Percentiles rank a stretch among this genome's conserved stretches.
These are phyloP conservation scores for Filosporella fistucella DNA, from an alignment of 495 filamentous ascomycete species.

Conservation along the genomic window DNA sequence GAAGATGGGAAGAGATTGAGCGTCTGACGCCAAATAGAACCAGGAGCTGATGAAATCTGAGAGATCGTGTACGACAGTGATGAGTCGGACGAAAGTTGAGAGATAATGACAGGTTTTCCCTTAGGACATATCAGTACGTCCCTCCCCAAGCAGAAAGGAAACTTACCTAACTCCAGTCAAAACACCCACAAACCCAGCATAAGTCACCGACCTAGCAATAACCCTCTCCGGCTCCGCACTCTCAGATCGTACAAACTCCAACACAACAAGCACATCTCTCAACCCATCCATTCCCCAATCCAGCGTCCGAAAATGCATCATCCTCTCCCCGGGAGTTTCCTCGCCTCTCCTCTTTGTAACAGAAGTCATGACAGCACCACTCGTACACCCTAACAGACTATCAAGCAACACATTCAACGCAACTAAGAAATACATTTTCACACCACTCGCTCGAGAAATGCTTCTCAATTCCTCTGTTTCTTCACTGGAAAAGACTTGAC, in stretches of 20 bases:
- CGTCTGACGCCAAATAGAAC: constrained; percentile 53
- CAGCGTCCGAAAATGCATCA: constrained; percentile 63
- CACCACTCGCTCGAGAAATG: constrained; percentile 45
- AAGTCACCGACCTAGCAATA: constrained; percentile 55
- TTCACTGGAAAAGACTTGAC: constrained; percentile 46
- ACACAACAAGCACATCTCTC: constrained; percentile 48
- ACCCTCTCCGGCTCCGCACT: constrained; percentile 31
- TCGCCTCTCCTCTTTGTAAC: background rate
- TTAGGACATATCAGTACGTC: constrained; percentile 14
- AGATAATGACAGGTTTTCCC: constrained; percentile 47
- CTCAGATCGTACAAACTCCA: constrained; percentile 46
- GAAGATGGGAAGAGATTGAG: constrained; percentile 50
- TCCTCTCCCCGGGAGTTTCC: constrained; percentile 15
- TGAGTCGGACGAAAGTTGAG: constrained; percentile 63
- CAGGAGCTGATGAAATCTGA: constrained; percentile 40
- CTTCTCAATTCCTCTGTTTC: constrained; percentile 59
- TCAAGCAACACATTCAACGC: constrained; percentile 60
- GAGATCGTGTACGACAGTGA: constrained; percentile 28
- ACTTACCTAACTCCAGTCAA: constrained; percentile 52
- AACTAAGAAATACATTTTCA: constrained; percentile 56
- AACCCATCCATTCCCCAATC: constrained; percentile 65
- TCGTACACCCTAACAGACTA: constrained; percentile 62
- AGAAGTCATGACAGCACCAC: constrained; percentile 39
- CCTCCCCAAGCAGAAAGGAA: background rate
- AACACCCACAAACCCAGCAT: constrained; percentile 59